Conservation (phyloP, 208 protist genomes). For the Wallacemonas sp. region DNA sequence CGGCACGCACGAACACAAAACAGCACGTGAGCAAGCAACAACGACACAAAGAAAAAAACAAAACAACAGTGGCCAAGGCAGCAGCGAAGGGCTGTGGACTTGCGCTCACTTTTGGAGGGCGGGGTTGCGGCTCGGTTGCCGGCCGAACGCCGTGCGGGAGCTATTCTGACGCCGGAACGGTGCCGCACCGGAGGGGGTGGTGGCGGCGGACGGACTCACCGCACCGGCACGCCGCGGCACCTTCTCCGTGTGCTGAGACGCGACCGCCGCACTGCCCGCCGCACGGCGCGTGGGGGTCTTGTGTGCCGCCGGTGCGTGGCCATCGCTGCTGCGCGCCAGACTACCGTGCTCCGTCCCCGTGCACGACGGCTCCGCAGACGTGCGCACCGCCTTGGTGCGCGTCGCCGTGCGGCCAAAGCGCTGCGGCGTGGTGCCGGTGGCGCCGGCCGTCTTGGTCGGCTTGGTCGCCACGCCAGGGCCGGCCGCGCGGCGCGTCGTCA, state of each 20-base stretch:
- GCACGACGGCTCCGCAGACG: neutral
- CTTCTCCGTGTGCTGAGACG: conserved; percentile 9
- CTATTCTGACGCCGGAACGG: conserved; percentile 13
- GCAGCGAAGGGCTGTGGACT: no score
- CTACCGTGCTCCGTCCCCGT: conserved; percentile 2
- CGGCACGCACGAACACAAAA: no score
- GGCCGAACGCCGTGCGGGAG: conserved; percentile 10
- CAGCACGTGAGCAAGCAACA: no score
- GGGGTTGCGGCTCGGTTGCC: conserved; percentile 5
- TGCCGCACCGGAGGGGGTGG: conserved; percentile 7
- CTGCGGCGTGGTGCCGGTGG: neutral
- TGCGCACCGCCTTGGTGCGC: neutral
- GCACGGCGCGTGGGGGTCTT: conserved; percentile 9
- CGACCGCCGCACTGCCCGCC: neutral
- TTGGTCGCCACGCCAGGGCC: neutral
- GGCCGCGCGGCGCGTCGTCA: neutral
- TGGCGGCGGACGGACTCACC: no score
- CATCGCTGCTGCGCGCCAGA: conserved; percentile 6
- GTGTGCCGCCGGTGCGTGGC: neutral
- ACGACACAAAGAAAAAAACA: no score
- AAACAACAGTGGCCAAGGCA: no score
- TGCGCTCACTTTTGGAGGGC: conserved; percentile 2
- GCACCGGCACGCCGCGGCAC: neutral
- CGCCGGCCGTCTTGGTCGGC: conserved; percentile 10
- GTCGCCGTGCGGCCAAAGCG: conserved; percentile 6